Evolutionary conservation across 2,329 filamentous ascomycete genomes (phyloP).

Genomic region (Xylariaceae sp.): DNA sequence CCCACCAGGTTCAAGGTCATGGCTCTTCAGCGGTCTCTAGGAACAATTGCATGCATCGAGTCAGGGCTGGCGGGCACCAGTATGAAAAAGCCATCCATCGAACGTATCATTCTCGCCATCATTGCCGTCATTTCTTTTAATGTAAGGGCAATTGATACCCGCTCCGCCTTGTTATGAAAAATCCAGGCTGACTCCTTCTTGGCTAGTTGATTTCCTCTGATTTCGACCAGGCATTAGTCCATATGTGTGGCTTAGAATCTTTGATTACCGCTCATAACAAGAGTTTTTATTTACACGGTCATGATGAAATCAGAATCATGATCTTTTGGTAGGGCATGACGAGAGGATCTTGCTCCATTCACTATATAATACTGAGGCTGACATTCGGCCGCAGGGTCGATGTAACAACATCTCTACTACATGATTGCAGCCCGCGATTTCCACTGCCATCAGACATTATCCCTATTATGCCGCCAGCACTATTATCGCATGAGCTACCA

Average conservation of each 20-base stretch:
- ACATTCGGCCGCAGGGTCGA: constrained; percentile 3
- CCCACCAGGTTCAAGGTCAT: constrained; percentile 11
- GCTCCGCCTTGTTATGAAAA: neutral
- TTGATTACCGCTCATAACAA: constrained; percentile 5
- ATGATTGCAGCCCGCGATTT: constrained; percentile 7
- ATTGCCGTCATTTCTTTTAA: constrained; percentile 15
- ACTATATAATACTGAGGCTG: neutral
- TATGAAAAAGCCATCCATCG: constrained; percentile 3
- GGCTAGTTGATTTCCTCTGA: constrained; percentile 16
- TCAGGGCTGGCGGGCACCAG: constrained; percentile 3
- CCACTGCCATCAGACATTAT: constrained; percentile 13
- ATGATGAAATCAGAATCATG: constrained; percentile 15
- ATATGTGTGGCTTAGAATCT: constrained; percentile 13
- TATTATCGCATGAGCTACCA: neutral
- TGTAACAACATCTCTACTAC: constrained; percentile 12
- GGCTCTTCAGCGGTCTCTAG: constrained; percentile 11
- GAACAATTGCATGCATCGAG: constrained; percentile 8
- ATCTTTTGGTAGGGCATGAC: constrained; percentile 11
- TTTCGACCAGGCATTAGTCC: constrained; percentile 11
- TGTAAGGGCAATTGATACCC: neutral
- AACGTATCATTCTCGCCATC: constrained; percentile 6
- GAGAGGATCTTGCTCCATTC: neutral
- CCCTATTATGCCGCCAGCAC: neutral
- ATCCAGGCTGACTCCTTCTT: neutral
- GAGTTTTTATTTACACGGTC: neutral